phyloP scores from a whole-genome alignment of 352 stramenopile species.

The Pythium sukuiense region DNA sequence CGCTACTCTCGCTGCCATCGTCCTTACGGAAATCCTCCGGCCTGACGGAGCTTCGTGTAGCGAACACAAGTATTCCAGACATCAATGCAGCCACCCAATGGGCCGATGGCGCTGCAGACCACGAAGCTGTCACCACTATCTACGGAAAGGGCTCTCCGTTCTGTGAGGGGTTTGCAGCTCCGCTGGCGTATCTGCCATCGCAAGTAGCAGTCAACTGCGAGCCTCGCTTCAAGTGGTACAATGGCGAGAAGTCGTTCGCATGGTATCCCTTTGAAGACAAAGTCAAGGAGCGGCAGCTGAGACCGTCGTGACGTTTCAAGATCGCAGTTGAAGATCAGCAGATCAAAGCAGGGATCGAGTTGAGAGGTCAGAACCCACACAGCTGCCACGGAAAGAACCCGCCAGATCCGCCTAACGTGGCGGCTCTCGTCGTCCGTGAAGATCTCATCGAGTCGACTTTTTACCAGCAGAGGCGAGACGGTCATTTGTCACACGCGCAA shows the following conservation, averaged over 20 bases:
- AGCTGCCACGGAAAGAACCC: neutral
- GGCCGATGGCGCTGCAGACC: neutral
- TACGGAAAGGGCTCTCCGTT: neutral
- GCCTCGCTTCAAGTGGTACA: neutral
- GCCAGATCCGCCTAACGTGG: neutral
- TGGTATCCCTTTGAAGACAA: constrained; percentile 3
- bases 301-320: neutral
- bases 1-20: neutral
- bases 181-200: neutral
- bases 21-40: neutral
- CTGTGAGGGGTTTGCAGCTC: neutral
- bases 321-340: neutral
- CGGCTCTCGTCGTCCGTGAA: neutral
- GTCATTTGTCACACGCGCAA: constrained; percentile 3
- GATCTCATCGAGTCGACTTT: neutral
- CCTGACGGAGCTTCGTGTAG: too few species aligned
- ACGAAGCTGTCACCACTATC: neutral
- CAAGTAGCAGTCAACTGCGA: neutral
- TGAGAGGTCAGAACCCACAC: neutral
- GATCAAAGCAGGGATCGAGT: neutral
- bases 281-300: neutral
- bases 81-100: neutral
- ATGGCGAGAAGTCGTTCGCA: neutral
- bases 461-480: neutral
- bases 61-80: neutral